Percentiles rank a stretch among this genome's conserved stretches.
Evolutionary conservation across 2,329 filamentous ascomycete genomes (phyloP).

Genomic region (Fusarium temperatum): DNA sequence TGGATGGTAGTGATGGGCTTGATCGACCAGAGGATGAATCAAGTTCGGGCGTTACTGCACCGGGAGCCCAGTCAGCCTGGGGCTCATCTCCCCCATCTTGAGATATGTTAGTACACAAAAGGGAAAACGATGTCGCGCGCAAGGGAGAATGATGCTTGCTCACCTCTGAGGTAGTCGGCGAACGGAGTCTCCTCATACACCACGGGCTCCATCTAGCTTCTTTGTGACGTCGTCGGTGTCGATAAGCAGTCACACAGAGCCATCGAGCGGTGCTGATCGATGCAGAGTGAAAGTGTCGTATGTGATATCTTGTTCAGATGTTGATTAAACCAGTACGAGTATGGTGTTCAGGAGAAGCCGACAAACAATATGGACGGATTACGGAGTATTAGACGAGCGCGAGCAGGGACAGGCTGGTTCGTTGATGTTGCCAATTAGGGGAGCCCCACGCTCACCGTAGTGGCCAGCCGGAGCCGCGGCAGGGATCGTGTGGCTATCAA

Average conservation of each 20-base stretch:
- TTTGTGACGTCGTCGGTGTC: constrained; percentile 42
- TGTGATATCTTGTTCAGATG: constrained; percentile 18
- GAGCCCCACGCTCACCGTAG: constrained; percentile 38
- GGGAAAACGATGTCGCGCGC: not conserved
- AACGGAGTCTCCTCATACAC: constrained; percentile 88
- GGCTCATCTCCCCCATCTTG: constrained; percentile 60
- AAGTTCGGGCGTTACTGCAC: constrained; percentile 48
- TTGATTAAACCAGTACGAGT: constrained; percentile 15
- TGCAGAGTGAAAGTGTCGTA: constrained; percentile 12
- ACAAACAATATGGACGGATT: constrained; percentile 17
- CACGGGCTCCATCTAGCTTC: constrained; percentile 76
- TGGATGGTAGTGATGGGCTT: constrained; percentile 58
- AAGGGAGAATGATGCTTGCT: constrained; percentile 17
- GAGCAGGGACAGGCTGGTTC: constrained; percentile 38
- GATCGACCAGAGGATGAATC: constrained; percentile 45
- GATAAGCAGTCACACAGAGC: constrained; percentile 42
- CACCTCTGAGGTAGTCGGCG: constrained; percentile 90
- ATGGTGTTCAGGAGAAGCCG: constrained; percentile 36
- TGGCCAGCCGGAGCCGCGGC: constrained; percentile 22
- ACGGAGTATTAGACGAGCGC: constrained; percentile 22
- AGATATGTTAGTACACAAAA: constrained; percentile 6
- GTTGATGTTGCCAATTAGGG: constrained; percentile 40
- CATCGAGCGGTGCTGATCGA: constrained; percentile 40
- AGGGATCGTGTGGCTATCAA: constrained; percentile 15
- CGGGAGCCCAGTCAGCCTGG: constrained; percentile 57